Base-by-base conservation (phyloP, 73 alveolate genomes). In the Uronychia setigera region DNA sequence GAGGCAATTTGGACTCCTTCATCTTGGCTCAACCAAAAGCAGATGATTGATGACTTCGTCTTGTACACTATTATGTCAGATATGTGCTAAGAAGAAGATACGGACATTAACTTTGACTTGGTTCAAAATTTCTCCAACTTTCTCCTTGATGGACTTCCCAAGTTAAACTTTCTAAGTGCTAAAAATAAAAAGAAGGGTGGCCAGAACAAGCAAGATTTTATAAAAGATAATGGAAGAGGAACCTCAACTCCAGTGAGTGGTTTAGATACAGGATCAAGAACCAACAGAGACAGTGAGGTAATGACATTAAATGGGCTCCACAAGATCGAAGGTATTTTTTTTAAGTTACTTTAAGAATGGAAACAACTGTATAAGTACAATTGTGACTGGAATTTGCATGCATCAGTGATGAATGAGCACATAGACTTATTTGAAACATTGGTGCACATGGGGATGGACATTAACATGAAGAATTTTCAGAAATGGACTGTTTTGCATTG, bases 401-500 rank as follows among this genome's bases (percentile, higher is more conserved):
- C 95, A 9, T 46, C 95, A 0, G 85, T 81, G 5, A 33, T 89
- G 31, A 89, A 89, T 46, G 76, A 78, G 29, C 88, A 80, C 27
- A 59, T 60, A 28, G 91, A 82, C 29, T 89, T 81, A 32, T 32
- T 89, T 35, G 82, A 89, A 35, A n/a, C 26, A 33, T 74, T 26
- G 29, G 85, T 89, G 0, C 88, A 89, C 31, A 28, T 89, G 35
- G 95, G 92, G 19, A 32, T 60, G 14, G 88, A 89, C 26, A 79
- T 89, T 1, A 89, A 89, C 60, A 19, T 26, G 27, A 60, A 78
- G 60, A 91, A 89, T 34, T 89, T 89, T 77, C 35, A 29, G 35
- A 82, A 80, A 27, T 89, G 95, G 92, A 89, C 95, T 60, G 88
- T 91, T 0, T 84, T 89, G 30, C 95, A 89, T 74, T 89, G 92